Conservation (phyloP, 768 basidiomycete species). For the Suillus hirtellus region DNA sequence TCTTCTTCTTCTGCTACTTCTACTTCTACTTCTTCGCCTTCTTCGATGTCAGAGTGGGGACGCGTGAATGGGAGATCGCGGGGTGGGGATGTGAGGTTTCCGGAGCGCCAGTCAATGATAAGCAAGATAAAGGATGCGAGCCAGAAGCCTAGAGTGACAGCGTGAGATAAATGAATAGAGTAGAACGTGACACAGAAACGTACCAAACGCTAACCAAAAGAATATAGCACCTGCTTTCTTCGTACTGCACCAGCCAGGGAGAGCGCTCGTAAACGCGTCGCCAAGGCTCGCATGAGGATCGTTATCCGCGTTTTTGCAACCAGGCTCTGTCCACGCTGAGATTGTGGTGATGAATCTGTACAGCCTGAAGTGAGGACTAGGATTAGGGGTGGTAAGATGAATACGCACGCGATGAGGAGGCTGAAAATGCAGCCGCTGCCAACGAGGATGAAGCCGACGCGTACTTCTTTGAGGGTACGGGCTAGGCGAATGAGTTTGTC, state of each 20-base stretch:
- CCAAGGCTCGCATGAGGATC: conserved; percentile 79
- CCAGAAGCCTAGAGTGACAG: conserved; percentile 63
- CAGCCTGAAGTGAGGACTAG: conserved; percentile 18
- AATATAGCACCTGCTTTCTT: conserved; percentile 91
- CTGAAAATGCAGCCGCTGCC: conserved; percentile 64
- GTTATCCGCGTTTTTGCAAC: conserved; percentile 81
- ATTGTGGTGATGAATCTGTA: conserved; percentile 72
- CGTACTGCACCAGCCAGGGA: conserved; percentile 85
- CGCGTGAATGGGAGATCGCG: conserved; percentile 79
- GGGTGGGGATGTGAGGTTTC: conserved; percentile 46
- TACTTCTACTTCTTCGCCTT: conserved; percentile 49
- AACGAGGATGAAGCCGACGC: conserved; percentile 82
- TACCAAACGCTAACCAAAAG: conserved; percentile 84
- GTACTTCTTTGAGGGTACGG: conserved; percentile 77
- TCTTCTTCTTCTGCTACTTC: conserved; percentile 61
- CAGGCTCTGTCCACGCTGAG: conserved; percentile 85
- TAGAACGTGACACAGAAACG: conserved; percentile 25
- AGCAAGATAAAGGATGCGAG: conserved; percentile 63
- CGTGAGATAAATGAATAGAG: conserved; percentile 7
- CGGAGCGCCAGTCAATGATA: conserved; percentile 76
- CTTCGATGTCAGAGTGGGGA: conserved; percentile 53
- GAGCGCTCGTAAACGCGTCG: conserved; percentile 61
- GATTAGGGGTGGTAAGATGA: conserved; percentile 9
- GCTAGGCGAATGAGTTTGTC: conserved; percentile 78
- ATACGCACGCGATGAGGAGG: conserved; percentile 75